Evolutionary conservation across 225 moss, liverwort and hornwort species (phyloP), one percentile per base, ranked within the genome.

Genomic region (Physcomitrellopsis africana): DNA sequence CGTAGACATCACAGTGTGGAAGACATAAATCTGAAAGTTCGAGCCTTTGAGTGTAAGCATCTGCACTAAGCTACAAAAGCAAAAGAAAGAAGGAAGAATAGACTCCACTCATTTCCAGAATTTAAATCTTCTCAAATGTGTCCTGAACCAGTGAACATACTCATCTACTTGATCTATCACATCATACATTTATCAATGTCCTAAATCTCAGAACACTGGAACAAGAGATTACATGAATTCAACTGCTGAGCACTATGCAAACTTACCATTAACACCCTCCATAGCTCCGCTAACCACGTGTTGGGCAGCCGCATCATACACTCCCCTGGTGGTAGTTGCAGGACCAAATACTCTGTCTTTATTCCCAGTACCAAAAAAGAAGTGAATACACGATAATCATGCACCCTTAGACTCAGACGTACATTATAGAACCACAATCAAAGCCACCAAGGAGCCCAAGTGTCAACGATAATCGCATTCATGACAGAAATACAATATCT

Each of bases 311-410:
- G 88, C 82, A 80, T 96, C 96, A 78, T 94, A 96, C 11, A 96
- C 96, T 52, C 96, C 94, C 69, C 96, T 86, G 22, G 96, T 96
- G 14, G 96, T 92, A 72, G 96, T 96, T 68, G 96, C 96, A 60
- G 96, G 96, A 72, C 96, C 96, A 84, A 96, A 96, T 17, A 96
- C 96, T 88, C 92, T 81, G 60, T 96, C 96, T 96, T 78, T 69
- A 43, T 68, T 68, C 61, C 79, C 77, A 61, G 56, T 18, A 77
- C 51, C 73, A 75, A 79, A 67, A 47, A 70, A 61, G 42, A 71
- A 54, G 71, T 70, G 19, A 66, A 69, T 70, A 24, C 45, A 65
- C 69, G 24, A 24, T 18, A 12, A 51, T 65, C 16, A 18, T n/a
- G 69, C 65, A 77, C 46, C 67, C 43, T 68, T 48, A 56, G 14